Evolutionary conservation across 2,329 filamentous ascomycete species (phyloP), one percentile per base, ranked within the genome.

Genomic region (Eurotiales sp.): DNA sequence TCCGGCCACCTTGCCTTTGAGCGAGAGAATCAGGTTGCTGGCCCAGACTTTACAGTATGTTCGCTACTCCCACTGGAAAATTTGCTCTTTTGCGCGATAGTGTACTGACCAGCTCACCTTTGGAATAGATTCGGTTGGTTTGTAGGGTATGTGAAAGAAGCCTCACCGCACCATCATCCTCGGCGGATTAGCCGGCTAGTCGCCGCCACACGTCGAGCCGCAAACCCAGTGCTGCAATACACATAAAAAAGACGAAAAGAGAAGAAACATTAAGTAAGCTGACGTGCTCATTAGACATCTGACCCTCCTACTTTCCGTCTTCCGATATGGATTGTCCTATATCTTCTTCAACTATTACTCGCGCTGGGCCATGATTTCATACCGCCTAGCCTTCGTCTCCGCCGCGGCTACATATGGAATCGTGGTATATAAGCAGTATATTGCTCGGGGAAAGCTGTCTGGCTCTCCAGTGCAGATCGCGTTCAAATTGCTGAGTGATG

Each of bases 361-460:
- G 52, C 75, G 82, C 67, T 83, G 84, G 77, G 91, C 92, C 43
- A 79, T 82, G 59, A 85, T 93, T 71, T 87, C 87, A 52, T 99
- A 99, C 77, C 91, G 93, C 64, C 82, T 86, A 50, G 88, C 91
- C 52, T 99, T 99, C 70, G 60, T 96, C 61, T 86, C 91, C 2
- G 93, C 93, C 5, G 90, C 90, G 43, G 83, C 84, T 45, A 97
- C 93, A 10, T 99, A 99, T 72, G 92, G 93, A 59, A 97, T 99
- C 60, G 93, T 99, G 45, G 92, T 99, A 56, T 97, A 96, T 81
- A 99, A 99, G 83, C 91, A 90, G 53, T 89, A 91, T 77, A 85
- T 91, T 59, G 89, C 91, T 61, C 87, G 90, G 60, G 81, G 87
- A 62, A 87, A 89, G 80, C 79, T 84, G 45, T 85, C 86, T 58